phyloP scores from a whole-genome alignment of 2,329 filamentous ascomycete genomes.

The Aspergillus alliaceus region DNA sequence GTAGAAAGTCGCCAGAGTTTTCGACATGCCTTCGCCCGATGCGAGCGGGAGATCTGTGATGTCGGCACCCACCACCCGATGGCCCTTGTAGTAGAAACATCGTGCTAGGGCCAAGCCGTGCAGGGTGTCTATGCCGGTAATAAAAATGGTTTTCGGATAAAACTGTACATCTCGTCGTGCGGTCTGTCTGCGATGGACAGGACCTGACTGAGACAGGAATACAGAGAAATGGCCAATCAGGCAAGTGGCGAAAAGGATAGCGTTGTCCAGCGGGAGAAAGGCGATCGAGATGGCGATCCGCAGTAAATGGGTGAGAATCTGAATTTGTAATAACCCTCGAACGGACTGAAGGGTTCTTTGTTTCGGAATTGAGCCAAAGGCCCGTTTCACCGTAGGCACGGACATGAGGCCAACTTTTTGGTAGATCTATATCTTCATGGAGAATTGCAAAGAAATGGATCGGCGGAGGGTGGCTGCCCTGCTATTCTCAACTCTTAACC shows the following conservation, averaged over 20 bases:
- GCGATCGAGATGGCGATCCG: conserved; percentile 26
- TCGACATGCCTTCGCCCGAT: conserved; percentile 60
- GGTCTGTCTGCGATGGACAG: conserved; percentile 21
- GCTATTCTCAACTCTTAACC: background rate
- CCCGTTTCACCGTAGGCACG: conserved; percentile 18
- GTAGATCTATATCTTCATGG: background rate
- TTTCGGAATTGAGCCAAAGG: conserved; percentile 11
- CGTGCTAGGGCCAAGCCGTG: conserved; percentile 69
- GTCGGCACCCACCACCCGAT: conserved; percentile 72
- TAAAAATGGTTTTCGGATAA: conserved; percentile 59
- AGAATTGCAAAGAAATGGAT: background rate
- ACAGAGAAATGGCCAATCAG: conserved; percentile 28
- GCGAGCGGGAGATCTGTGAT: conserved; percentile 52
- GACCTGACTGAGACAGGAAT: conserved; percentile 16
- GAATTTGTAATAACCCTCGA: conserved; percentile 11
- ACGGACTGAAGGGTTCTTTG: conserved; percentile 9
- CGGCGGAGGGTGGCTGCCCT: background rate
- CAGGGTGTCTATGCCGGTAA: conserved; percentile 72
- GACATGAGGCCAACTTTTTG: conserved; percentile 16
- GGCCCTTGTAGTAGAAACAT: conserved; percentile 62
- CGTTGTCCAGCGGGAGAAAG: conserved; percentile 52
- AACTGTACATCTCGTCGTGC: conserved; percentile 35
- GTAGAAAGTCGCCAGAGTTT: conserved; percentile 57
- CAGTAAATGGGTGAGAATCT: conserved; percentile 24
- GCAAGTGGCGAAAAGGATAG: conserved; percentile 43